Evolutionary conservation across 441 rosid species (phyloP).

Genomic region (Eugenia klotzschiana): DNA sequence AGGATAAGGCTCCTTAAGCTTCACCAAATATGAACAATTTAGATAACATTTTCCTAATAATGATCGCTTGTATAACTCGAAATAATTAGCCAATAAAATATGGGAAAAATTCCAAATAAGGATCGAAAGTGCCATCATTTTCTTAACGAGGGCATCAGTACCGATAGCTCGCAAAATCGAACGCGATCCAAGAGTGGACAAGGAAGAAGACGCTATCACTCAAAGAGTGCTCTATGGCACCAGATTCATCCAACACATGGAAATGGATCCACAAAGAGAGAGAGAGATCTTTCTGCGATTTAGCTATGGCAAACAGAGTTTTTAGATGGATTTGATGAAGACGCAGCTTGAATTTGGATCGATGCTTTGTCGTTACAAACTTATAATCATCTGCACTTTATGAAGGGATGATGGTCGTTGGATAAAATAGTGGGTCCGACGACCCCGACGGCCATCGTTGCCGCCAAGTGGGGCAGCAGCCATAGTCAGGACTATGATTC

Average conservation of each 20-base stretch:
- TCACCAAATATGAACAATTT: too few relatives aligned
- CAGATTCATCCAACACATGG: neutral
- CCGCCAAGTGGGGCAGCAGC: too few relatives aligned
- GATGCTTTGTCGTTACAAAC: neutral
- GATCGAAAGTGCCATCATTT: too few relatives aligned
- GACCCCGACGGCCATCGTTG: too few relatives aligned
- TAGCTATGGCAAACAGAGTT: neutral
- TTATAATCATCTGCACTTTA: neutral
- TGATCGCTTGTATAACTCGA: too few relatives aligned
- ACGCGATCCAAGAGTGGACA: slow-evolving; percentile 38
- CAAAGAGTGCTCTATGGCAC: neutral
- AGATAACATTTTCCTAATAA: too few relatives aligned
- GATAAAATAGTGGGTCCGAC: too few relatives aligned
- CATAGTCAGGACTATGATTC: too few relatives aligned
- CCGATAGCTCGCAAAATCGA: slow-evolving; percentile 29
- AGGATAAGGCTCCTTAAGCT: neutral
- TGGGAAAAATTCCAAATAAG: too few relatives aligned
- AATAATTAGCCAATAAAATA: too few relatives aligned
- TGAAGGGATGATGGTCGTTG: neutral
- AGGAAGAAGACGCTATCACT: neutral
- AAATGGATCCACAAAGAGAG: neutral
- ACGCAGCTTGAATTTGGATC: neutral
- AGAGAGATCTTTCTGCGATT: neutral
- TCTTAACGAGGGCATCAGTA: neutral
- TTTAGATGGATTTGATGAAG: neutral